These are phyloP conservation scores for Stygiomarasmius scandens DNA, from an alignment of 1,284 basidiomycete species.

Conservation along the genomic window DNA sequence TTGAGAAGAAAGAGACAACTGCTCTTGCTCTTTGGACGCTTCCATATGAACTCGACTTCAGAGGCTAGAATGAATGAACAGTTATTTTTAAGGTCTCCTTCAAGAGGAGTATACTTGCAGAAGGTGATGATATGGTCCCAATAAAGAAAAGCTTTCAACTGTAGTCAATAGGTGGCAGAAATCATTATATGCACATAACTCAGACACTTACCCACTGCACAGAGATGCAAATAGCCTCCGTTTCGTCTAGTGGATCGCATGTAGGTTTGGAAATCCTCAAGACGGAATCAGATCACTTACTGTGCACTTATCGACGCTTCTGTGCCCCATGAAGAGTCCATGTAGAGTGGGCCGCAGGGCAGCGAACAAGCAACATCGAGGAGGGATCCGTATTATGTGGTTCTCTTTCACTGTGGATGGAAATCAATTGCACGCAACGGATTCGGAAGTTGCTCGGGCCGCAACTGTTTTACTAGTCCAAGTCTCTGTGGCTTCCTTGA, in stretches of 20 bases:
- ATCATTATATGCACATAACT: not conserved
- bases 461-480: too few relatives aligned
- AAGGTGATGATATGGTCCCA: slow-evolving; percentile 5
- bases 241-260: too few relatives aligned
- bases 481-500: too few relatives aligned
- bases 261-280: too few relatives aligned
- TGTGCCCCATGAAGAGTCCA: not conserved
- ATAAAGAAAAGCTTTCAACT: not conserved
- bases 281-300: too few relatives aligned
- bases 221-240: slow-evolving; percentile 10
- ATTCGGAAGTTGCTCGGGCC: too few relatives aligned
- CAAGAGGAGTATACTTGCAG: not conserved
- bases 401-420: too few relatives aligned
- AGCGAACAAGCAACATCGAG: too few relatives aligned
- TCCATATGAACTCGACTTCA: slow-evolving; percentile 1
- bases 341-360: not conserved
- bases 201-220: slow-evolving; percentile 4
- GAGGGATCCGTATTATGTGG: too few relatives aligned
- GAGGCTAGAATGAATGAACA: not conserved
- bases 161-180: not conserved
- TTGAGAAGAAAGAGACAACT: not conserved
- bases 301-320: not conserved
- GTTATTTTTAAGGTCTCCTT: too few relatives aligned
- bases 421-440: too few relatives aligned
- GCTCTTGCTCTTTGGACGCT: not conserved